Base-by-base conservation (phyloP, 2,329 filamentous ascomycete genomes). In the Sporothrix luriei region DNA sequence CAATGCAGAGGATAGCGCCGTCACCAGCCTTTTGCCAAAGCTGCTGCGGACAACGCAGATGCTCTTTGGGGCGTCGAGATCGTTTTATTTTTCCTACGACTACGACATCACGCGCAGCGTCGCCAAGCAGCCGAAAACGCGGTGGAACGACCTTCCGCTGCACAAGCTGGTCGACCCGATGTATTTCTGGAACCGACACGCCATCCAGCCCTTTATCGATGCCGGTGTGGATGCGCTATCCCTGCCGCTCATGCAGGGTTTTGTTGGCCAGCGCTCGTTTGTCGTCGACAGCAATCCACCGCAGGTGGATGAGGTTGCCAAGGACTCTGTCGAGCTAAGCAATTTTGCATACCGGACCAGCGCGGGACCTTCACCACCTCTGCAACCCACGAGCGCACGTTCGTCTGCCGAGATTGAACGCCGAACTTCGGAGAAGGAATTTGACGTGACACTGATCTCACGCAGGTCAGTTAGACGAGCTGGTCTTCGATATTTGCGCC, bases 61-160 rank as follows among this genome's bases (percentile, higher is more conserved):
- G 69, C 87, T 97, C 71, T 94, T 97, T 76, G 89, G 91, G 0
- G 86, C 89, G 4, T 93, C 91, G 0, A 86, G 86, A 72, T 97
- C 92, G 78, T 98, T 97, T 79, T 98, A 91, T 82, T 99, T 94
- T 78, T 94, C 94, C 0, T 97, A 99, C 78, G 95, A 99, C 73
- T 86, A 94, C 77, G 94, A 99, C 77, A 87, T 99, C 66, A 98
- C 95, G 0, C 87, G 90, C 69, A 88, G 86, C 72, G 75, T 88
- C 69, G 79, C 80, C 2, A 82, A 77, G 69, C 77, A 77, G 29
- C 76, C 75, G 3, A 73, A 73, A 55, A 68, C 73, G 68, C 78
- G 86, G 71, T 78, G 78, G 67, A 77, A 78, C 49, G 84, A 84
- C 59, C 74, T 87, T 4, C 89, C 93, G 6, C 81, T 97, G 4